phyloP scores from a whole-genome alignment of 1,139 yeast species.

The Candida sanyaensis region DNA sequence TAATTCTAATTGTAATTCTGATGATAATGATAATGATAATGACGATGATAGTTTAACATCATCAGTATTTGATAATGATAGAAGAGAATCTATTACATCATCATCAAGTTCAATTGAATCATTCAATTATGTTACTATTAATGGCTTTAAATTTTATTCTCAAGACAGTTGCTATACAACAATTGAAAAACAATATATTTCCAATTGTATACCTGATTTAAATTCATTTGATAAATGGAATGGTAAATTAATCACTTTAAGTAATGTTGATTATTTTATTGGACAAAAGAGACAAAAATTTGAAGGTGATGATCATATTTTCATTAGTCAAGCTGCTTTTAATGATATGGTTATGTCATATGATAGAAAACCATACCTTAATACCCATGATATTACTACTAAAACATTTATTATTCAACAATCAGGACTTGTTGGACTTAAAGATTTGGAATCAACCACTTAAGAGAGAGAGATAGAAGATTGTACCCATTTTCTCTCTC shows the following conservation, averaged over 20 bases:
- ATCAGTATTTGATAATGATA: conserved; percentile 9
- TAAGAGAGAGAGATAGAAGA: too few relatives aligned
- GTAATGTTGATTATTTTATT: conserved; percentile 27
- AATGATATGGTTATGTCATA: conserved; percentile 16
- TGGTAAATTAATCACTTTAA: conserved; percentile 31
- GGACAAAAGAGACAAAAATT: conserved; percentile 13
- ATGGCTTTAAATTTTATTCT: conserved; percentile 23
- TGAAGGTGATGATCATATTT: conserved; percentile 13
- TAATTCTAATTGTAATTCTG: background rate
- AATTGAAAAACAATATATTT: conserved; percentile 38
- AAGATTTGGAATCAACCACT: background rate
- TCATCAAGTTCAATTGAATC: conserved; percentile 7
- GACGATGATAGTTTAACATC: conserved; percentile 7
- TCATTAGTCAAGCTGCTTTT: conserved; percentile 13
- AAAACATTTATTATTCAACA: conserved; percentile 30
- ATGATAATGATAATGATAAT: background rate
- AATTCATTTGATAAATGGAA: conserved; percentile 46
- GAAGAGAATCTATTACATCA: conserved; percentile 15
- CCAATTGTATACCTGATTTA: conserved; percentile 41
- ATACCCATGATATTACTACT: conserved; percentile 8
- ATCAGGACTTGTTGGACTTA: conserved; percentile 35
- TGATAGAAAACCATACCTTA: conserved; percentile 13
- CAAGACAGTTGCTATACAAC: conserved; percentile 27
- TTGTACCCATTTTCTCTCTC: too few relatives aligned
- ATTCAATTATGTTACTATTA: conserved; percentile 11